These are phyloP conservation scores for Mycena vitilis DNA, from an alignment of 768 basidiomycete species.

Conservation along the genomic window DNA sequence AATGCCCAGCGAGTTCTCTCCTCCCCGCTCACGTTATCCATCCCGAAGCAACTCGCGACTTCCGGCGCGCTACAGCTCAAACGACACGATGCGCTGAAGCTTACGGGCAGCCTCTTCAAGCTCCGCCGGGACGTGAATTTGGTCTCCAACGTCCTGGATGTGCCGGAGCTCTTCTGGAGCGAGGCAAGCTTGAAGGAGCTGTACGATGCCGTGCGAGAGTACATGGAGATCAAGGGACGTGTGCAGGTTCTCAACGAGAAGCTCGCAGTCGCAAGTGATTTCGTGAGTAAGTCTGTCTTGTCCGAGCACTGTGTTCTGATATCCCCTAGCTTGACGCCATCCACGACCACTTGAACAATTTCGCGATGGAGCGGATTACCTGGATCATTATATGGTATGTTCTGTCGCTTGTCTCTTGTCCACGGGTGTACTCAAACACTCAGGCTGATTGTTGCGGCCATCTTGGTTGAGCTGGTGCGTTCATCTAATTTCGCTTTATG, in stretches of 20 bases:
- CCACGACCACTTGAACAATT: slow-evolving; percentile 92
- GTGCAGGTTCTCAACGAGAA: slow-evolving; percentile 92
- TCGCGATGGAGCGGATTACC: slow-evolving; percentile 91
- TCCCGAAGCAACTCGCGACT: slow-evolving; percentile 84
- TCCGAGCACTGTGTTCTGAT: slow-evolving; percentile 4
- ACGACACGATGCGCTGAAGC: slow-evolving; percentile 84
- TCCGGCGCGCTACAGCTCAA: slow-evolving; percentile 82
- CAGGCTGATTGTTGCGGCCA: slow-evolving; percentile 91
- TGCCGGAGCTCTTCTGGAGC: slow-evolving; percentile 95
- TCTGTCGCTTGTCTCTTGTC: slow-evolving; percentile 28
- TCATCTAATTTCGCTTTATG: slow-evolving; percentile 7
- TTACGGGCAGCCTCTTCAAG: slow-evolving; percentile 90
- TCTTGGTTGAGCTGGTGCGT: slow-evolving; percentile 85
- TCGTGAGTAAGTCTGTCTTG: slow-evolving; percentile 66
- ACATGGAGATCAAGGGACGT: slow-evolving; percentile 90
- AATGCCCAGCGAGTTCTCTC: slow-evolving; percentile 83
- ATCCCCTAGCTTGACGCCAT: slow-evolving; percentile 83
- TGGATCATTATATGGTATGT: slow-evolving; percentile 60
- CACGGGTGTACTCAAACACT: slow-evolving; percentile 27
- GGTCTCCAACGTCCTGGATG: slow-evolving; percentile 92
- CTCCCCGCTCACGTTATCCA: slow-evolving; percentile 78
- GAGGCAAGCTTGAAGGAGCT: slow-evolving; percentile 90
- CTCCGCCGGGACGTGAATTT: slow-evolving; percentile 90
- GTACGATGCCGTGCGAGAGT: slow-evolving; percentile 93
- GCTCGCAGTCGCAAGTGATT: slow-evolving; percentile 86